phyloP scores from a whole-genome alignment of 257 asterid species.

The Thymus quinquecostatus region DNA sequence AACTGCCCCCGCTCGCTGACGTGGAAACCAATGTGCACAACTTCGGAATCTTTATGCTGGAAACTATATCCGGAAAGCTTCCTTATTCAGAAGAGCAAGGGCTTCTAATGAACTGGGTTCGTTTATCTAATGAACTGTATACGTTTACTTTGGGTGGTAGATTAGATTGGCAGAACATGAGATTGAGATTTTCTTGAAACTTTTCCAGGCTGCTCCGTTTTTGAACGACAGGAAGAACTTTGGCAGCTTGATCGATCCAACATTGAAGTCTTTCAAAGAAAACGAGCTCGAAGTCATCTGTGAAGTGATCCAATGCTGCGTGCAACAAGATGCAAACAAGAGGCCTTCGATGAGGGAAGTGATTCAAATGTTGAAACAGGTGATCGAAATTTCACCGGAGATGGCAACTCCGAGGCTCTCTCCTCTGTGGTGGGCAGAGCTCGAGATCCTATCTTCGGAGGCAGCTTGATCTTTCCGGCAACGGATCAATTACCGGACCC shows the following conservation, averaged over 20 bases:
- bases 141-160: too few relatives aligned
- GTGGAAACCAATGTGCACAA: constrained; percentile 65
- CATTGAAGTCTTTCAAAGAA: constrained; percentile 64
- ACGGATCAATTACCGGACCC: too few relatives aligned
- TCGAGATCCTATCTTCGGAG: constrained; percentile 86
- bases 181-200: not conserved
- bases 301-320: constrained; percentile 70
- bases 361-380: constrained; percentile 50
- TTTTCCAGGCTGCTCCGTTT: constrained; percentile 58
- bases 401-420: constrained; percentile 84
- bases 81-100: constrained; percentile 66
- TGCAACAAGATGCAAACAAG: constrained; percentile 48
- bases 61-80: constrained; percentile 70
- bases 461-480: constrained; percentile 50
- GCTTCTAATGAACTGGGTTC: constrained; percentile 66
- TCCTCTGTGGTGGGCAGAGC: constrained; percentile 99
- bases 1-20: constrained; percentile 55
- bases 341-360: constrained; percentile 71
- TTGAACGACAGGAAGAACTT: constrained; percentile 50
- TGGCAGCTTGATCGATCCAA: constrained; percentile 60
- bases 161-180: too few relatives aligned
- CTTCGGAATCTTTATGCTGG: constrained; percentile 78
- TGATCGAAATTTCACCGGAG: constrained; percentile 65
- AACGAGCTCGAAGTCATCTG: constrained; percentile 62
- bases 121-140: not conserved